Conservation (phyloP, 2,329 filamentous ascomycete genomes). For the Cladosporium colombiae region DNA sequence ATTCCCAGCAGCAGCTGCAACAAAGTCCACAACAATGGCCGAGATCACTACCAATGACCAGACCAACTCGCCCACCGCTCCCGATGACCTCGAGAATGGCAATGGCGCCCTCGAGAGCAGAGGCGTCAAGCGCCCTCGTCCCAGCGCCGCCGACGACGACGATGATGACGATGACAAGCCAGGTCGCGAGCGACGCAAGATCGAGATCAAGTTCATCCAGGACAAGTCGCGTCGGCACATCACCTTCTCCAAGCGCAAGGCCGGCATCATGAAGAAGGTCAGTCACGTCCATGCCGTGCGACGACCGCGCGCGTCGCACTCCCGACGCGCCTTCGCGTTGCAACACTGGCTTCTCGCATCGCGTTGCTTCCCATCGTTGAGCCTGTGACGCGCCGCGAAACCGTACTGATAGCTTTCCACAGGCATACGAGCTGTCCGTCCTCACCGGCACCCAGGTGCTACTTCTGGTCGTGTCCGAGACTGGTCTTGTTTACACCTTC, state of each 20-base stretch:
- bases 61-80: conserved; percentile 52
- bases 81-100: conserved; percentile 65
- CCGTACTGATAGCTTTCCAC: conserved; percentile 26
- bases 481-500: conserved; percentile 95
- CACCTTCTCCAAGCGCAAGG: conserved; percentile 99
- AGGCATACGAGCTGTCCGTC: conserved; percentile 97
- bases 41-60: conserved; percentile 55
- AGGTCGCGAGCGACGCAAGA: conserved; percentile 96
- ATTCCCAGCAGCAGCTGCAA: not conserved
- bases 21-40: conserved; percentile 41
- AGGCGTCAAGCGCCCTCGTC: conserved; percentile 86
- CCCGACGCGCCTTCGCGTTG: conserved; percentile 10
- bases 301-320: conserved; percentile 2
- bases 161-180: conserved; percentile 98
- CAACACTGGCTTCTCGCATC: not conserved
- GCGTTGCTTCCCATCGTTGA: not conserved
- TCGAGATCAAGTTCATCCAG: conserved; percentile 99
- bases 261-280: conserved; percentile 99
- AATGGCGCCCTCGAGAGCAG: conserved; percentile 66
- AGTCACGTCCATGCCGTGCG: conserved; percentile 22
- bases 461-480: conserved; percentile 94
- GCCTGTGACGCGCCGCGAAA: conserved; percentile 1
- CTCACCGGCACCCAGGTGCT: conserved; percentile 97
- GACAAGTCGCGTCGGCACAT: conserved; percentile 99
- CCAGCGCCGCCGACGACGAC: conserved; percentile 69